These are phyloP conservation scores for Gnaphalium uliginosum DNA, from an alignment of 129 eudicot genomes.

Conservation along the genomic window DNA sequence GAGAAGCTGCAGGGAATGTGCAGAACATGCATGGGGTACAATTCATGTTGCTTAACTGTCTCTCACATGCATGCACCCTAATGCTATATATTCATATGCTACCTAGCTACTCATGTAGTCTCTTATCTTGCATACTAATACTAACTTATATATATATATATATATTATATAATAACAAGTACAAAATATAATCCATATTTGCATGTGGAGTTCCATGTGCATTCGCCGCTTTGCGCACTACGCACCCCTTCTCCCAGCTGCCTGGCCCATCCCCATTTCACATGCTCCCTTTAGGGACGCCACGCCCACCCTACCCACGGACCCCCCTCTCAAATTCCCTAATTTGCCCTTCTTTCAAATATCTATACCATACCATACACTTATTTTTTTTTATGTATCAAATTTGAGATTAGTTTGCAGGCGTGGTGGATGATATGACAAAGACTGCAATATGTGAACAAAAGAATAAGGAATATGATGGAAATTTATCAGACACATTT, in stretches of 20 bases:
- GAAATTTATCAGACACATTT: too few relatives aligned
- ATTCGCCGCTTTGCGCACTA: slow-evolving; percentile 55
- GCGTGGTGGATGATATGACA: too few relatives aligned
- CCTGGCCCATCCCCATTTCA: slow-evolving; percentile 65
- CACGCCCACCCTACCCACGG: slow-evolving; percentile 20
- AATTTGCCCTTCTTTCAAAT: not conserved
- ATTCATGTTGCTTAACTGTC: slow-evolving; percentile 68
- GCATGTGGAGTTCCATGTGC: slow-evolving; percentile 60
- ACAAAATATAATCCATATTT: not conserved
- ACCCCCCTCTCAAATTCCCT: not conserved
- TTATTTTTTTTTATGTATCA: too few relatives aligned
- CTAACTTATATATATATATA: too few relatives aligned
- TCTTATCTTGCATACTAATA: too few relatives aligned
- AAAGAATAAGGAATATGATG: too few relatives aligned
- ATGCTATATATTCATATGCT: not conserved
- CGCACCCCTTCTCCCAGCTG: slow-evolving; percentile 37
- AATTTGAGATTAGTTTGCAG: too few relatives aligned
- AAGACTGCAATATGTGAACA: too few relatives aligned
- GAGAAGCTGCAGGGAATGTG: slow-evolving; percentile 81
- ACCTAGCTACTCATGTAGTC: too few relatives aligned
- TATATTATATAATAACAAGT: not conserved
- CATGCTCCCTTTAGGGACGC: slow-evolving; percentile 63
- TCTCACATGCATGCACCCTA: slow-evolving; percentile 56
- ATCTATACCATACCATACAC: too few relatives aligned
- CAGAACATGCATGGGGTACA: slow-evolving; percentile 84